A percentile compares a stretch with the other conserved stretches of the same genome.
phyloP scores from a whole-genome alignment of 1,284 basidiomycete species.

The Ganoderma boninense region DNA sequence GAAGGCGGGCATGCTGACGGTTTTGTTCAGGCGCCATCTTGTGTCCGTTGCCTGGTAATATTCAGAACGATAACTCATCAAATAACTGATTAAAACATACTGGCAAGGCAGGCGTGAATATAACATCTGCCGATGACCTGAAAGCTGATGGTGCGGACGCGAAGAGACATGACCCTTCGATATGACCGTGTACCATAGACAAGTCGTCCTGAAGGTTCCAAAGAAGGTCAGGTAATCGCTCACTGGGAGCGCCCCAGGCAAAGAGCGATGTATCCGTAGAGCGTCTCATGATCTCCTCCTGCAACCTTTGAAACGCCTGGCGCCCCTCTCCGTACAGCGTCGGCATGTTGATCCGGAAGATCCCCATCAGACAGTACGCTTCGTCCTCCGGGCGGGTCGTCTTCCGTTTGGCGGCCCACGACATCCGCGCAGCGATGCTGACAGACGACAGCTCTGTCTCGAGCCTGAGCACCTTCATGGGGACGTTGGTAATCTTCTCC shows the following conservation, averaged over 20 bases:
- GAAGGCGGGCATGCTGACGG: conserved; percentile 8
- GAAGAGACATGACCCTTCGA: neutral
- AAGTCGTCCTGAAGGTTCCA: conserved; percentile 3
- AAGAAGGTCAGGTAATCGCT: neutral
- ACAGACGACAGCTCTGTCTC: conserved; percentile 13
- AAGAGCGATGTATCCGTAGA: conserved; percentile 23
- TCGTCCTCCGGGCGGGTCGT: conserved; percentile 27
- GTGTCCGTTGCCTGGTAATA: neutral
- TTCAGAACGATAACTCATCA: neutral
- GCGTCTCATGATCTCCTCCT: conserved; percentile 27
- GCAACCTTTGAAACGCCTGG: conserved; percentile 24
- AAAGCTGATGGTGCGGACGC: neutral
- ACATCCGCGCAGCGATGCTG: conserved; percentile 27
- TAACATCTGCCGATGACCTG: neutral
- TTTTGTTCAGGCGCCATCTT: neutral
- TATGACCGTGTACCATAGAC: neutral
- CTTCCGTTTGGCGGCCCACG: conserved; percentile 23
- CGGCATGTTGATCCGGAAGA: conserved; percentile 26
- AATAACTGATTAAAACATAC: neutral
- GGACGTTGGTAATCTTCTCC: conserved; percentile 14
- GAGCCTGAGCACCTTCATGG: conserved; percentile 13
- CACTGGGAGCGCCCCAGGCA: conserved; percentile 19
- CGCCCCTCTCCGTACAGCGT: conserved; percentile 25
- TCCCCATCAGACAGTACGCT: conserved; percentile 29
- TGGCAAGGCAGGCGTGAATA: neutral